phyloP scores from a whole-genome alignment of 169 alveolate species.

The Plasmodium vivax region DNA sequence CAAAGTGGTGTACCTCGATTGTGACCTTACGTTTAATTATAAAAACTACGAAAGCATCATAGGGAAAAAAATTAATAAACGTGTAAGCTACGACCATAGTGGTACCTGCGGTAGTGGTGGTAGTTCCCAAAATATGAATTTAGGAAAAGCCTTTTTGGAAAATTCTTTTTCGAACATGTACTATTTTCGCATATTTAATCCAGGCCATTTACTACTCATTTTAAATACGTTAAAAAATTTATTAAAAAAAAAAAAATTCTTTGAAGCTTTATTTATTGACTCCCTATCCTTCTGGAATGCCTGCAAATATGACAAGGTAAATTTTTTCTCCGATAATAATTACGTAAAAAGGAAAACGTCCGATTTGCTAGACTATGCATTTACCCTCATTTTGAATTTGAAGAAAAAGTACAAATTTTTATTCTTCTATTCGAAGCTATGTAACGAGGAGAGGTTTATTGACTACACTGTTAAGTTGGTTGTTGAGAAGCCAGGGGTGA shows the following conservation, averaged over 20 bases:
- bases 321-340: conserved; percentile 65
- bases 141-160: conserved; percentile 33
- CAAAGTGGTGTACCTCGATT: conserved; percentile 59
- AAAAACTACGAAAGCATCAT: conserved; percentile 55
- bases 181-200: conserved; percentile 66
- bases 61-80: conserved; percentile 21
- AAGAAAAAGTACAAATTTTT: conserved; percentile 52
- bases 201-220: conserved; percentile 62
- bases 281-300: conserved; percentile 69
- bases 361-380: conserved; percentile 64
- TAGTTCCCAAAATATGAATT: not conserved
- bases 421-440: conserved; percentile 54
- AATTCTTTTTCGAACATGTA: conserved; percentile 50
- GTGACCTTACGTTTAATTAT: conserved; percentile 61
- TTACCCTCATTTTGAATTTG: conserved; percentile 69
- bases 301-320: conserved; percentile 70
- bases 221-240: conserved; percentile 60
- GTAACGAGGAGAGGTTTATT: conserved; percentile 45
- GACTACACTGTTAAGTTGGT: conserved; percentile 63
- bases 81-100: not conserved
- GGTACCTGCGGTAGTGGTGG: not conserved
- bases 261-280: conserved; percentile 62
- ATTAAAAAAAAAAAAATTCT: conserved; percentile 31
- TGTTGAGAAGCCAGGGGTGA: not conserved
- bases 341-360: conserved; percentile 59